Conservation (phyloP, 805 yeast species). For the Schwanniomyces occidentalis region DNA sequence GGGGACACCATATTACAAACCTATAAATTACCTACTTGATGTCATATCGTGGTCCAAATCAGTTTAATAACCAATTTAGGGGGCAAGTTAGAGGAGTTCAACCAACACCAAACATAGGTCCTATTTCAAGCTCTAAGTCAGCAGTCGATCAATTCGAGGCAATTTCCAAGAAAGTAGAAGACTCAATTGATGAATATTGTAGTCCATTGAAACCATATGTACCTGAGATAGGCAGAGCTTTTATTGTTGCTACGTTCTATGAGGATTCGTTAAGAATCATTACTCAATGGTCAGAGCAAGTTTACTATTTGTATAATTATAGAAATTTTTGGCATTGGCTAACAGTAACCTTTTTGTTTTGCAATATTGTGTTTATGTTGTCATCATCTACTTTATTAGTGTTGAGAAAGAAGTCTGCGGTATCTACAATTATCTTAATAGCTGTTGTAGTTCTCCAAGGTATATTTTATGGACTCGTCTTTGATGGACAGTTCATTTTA, state of each 20-base stretch:
- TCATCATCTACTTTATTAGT: conserved; percentile 72
- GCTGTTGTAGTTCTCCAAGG: conserved; percentile 82
- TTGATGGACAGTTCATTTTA: conserved; percentile 77
- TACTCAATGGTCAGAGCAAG: conserved; percentile 90
- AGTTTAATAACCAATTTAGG: conserved; percentile 39
- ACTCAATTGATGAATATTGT: conserved; percentile 48
- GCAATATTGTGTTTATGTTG: conserved; percentile 69
- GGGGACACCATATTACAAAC: no score
- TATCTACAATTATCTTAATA: conserved; percentile 69
- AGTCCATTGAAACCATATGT: conserved; percentile 67
- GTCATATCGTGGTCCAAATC: conserved; percentile 48
- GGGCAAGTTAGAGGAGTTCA: conserved; percentile 16
- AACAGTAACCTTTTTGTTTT: conserved; percentile 66
- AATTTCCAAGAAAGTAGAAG: conserved; percentile 55
- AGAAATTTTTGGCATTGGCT: conserved; percentile 78
- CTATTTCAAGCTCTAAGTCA: conserved; percentile 28
- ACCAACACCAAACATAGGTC: conserved; percentile 28
- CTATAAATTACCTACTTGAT: conserved; percentile 15
- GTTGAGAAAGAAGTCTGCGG: conserved; percentile 62
- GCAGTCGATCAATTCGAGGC: conserved; percentile 47
- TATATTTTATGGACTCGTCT: conserved; percentile 79
- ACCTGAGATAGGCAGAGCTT: conserved; percentile 84
- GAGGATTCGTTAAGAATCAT: conserved; percentile 86
- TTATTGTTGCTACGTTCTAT: conserved; percentile 89
- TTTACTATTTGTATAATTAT: conserved; percentile 75